Conservation (phyloP, 306 rosid species). For the Dalbergia cochinchinensis region DNA sequence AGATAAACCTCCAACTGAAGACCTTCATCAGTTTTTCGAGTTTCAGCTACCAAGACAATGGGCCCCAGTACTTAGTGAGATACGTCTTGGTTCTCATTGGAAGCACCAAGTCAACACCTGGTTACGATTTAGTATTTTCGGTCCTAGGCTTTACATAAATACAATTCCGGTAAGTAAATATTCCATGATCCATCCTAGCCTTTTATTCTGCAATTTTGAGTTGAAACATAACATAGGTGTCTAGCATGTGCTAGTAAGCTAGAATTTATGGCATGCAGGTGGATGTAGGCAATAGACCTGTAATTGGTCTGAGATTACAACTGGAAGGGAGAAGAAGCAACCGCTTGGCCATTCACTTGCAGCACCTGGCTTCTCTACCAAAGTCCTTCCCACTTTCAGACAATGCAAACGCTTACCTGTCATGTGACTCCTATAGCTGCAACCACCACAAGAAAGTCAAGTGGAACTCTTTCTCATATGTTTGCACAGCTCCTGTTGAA, state of each 20-base stretch:
- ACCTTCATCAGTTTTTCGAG: conserved; percentile 88
- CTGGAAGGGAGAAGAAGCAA: conserved; percentile 89
- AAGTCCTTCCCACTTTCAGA: conserved; percentile 76
- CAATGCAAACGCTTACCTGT: conserved; percentile 63
- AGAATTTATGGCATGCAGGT: conserved; percentile 53
- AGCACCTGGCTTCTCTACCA: conserved; percentile 82
- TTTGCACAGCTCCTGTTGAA: conserved; percentile 90
- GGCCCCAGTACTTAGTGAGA: conserved; percentile 88
- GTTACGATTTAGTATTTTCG: conserved; percentile 77
- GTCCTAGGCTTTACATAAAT: conserved; percentile 86
- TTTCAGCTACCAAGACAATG: conserved; percentile 92
- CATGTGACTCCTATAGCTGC: conserved; percentile 62
- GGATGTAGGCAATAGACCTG: conserved; percentile 94
- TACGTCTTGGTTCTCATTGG: conserved; percentile 82
- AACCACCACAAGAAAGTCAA: conserved; percentile 69
- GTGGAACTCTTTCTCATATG: conserved; percentile 82
- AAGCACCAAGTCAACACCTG: conserved; percentile 70
- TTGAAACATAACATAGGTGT: conserved; percentile 11
- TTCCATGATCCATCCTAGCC: not conserved
- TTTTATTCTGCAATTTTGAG: conserved; percentile 5
- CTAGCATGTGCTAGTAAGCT: conserved; percentile 15
- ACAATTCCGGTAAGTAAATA: conserved; percentile 65
- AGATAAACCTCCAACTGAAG: conserved; percentile 87
- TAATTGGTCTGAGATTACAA: conserved; percentile 79
- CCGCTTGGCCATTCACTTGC: conserved; percentile 82